These are phyloP conservation scores for Penicillium robsamsonii DNA, from an alignment of 495 filamentous ascomycete genomes.

Conservation along the genomic window DNA sequence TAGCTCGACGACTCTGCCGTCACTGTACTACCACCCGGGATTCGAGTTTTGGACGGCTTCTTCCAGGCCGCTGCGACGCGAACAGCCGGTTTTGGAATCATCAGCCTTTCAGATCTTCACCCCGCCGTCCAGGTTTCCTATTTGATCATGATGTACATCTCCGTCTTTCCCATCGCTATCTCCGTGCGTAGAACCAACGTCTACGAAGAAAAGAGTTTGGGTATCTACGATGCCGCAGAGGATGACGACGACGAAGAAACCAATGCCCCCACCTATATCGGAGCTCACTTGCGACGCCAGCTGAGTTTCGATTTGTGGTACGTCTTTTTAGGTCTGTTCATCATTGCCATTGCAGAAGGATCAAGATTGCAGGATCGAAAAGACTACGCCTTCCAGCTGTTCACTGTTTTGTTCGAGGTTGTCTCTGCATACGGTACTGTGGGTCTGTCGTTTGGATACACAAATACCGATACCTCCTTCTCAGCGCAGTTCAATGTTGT, in stretches of 20 bases:
- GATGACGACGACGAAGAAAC: constrained; percentile 38
- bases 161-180: constrained; percentile 92
- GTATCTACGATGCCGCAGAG: constrained; percentile 61
- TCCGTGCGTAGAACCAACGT: constrained; percentile 91
- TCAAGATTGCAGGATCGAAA: constrained; percentile 52
- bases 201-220: constrained; percentile 91
- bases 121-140: constrained; percentile 93
- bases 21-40: constrained; percentile 58
- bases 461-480: constrained; percentile 71
- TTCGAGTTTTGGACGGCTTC: constrained; percentile 74
- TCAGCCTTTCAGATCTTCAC: constrained; percentile 74
- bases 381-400: constrained; percentile 70
- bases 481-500: constrained; percentile 72
- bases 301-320: constrained; percentile 95
- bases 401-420: constrained; percentile 83
- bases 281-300: constrained; percentile 82
- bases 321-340: constrained; percentile 83
- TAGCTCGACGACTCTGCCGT: constrained; percentile 69
- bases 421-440: constrained; percentile 95
- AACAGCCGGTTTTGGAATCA: constrained; percentile 81
- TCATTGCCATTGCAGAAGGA: constrained; percentile 83
- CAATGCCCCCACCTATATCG: constrained; percentile 75
- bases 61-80: constrained; percentile 86
- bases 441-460: constrained; percentile 82
- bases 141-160: constrained; percentile 99